phyloP scores from a whole-genome alignment of 768 basidiomycete species.

The Daedaleopsis sinensis region DNA sequence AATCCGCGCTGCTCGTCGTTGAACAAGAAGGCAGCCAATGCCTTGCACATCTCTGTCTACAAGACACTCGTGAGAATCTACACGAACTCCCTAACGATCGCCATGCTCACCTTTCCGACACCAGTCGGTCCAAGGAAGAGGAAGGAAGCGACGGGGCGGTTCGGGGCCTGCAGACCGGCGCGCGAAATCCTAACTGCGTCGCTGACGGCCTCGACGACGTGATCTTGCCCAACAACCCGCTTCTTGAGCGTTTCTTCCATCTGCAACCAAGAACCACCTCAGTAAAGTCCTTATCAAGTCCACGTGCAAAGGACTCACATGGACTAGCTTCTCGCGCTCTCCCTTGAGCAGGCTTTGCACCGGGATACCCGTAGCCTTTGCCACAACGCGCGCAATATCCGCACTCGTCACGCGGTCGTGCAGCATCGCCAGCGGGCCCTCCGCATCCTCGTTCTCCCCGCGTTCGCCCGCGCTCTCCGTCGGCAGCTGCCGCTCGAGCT shows the following conservation, averaged over 20 bases:
- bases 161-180: slow-evolving; percentile 86
- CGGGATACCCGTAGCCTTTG: slow-evolving; percentile 88
- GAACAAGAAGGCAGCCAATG: slow-evolving; percentile 86
- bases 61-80: slow-evolving; percentile 6
- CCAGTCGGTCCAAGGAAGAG: slow-evolving; percentile 89
- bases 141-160: slow-evolving; percentile 91
- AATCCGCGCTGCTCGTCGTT: slow-evolving; percentile 86
- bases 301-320: no score
- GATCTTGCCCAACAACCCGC: slow-evolving; percentile 89
- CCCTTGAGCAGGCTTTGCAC: slow-evolving; percentile 88
- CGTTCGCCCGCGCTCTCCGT: slow-evolving; percentile 42
- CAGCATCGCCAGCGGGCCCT: slow-evolving; percentile 63
- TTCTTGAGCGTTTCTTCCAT: slow-evolving; percentile 82
- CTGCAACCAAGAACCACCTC: slow-evolving; percentile 38
- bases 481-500: slow-evolving; percentile 73
- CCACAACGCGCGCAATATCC: slow-evolving; percentile 88
- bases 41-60: slow-evolving; percentile 88
- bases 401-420: slow-evolving; percentile 88
- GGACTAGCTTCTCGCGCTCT: slow-evolving; percentile 86
- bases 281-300: no score
- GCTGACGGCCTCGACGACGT: slow-evolving; percentile 82
- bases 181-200: slow-evolving; percentile 93
- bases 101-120: slow-evolving; percentile 67
- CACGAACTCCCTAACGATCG: background rate
- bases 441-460: slow-evolving; percentile 48